Base-by-base conservation (phyloP, 2,329 filamentous ascomycete species). In the Cercospora sojina region DNA sequence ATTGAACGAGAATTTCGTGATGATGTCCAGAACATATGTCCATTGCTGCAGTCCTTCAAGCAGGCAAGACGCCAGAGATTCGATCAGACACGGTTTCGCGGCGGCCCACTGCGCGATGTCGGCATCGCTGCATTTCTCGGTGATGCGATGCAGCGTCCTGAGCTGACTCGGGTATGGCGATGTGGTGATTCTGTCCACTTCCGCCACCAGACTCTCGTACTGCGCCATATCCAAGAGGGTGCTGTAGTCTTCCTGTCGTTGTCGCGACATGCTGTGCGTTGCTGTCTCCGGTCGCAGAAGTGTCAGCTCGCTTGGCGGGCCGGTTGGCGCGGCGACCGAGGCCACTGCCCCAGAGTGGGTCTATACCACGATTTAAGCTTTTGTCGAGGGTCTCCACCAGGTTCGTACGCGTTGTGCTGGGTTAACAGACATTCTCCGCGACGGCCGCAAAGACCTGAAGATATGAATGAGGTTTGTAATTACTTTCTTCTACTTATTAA, bases 1-100 rank as follows among this genome's bases (percentile, higher is more conserved):
- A 16, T 71, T 67, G 59, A 59, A 61, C 2, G 71, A 73, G 69
- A 88, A 80, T 41, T 71, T 74, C n/a, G 80, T 75, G 43, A 88
- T 74, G 29, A 87, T 77, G 31, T 80, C 77, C 64, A 87, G 71
- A 5, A 84, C 80, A 67, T 83, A 83, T 3, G 81, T 78, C 76
- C 84, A 86, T 55, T 82, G 79, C 35, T 83, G 79, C 38, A 87
- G 74, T 27, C 81, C 83, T 66, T 84, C 81, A 31, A 83, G 73
- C n/a, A 86, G 71, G 35, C 77, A 75, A n/a, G 76, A 77, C 13
- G 79, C 79, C 23, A 88, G 75, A 23, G 77, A 74, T 10, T 77
- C 75, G 55, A 86, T 74, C 59, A 83, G 81, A 72, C 85, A 87
- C 29, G 80, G 79, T 65, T 85, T 82, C 18, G 76, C 79, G 35